phyloP scores from a whole-genome alignment of 148 eudicot species.

The Rhododendron simsii region DNA sequence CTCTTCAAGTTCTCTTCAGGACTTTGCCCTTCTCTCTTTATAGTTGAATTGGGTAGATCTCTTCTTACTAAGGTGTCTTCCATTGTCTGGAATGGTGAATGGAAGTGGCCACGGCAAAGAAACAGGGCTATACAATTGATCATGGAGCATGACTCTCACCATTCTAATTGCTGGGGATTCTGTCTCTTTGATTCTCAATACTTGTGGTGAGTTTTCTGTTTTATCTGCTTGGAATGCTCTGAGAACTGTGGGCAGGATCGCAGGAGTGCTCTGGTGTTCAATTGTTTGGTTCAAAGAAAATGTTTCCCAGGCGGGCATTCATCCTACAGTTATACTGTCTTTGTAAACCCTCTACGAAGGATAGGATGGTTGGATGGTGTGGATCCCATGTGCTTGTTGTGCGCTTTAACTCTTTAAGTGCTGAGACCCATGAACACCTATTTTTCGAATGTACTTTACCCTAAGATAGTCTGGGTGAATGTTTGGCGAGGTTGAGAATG shows the following conservation, averaged over 20 bases:
- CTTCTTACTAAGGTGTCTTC: neutral
- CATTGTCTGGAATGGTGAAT: neutral
- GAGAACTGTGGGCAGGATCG: neutral
- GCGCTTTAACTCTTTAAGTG: neutral
- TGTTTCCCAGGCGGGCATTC: neutral
- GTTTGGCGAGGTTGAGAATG: neutral
- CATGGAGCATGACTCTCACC: neutral
- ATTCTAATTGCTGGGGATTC: neutral
- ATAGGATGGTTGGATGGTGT: neutral
- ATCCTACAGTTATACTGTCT: neutral
- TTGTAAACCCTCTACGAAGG: neutral
- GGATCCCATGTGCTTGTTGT: neutral
- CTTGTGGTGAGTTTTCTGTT: neutral
- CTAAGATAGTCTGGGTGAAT: neutral
- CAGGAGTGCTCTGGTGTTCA: neutral
- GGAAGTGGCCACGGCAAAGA: neutral
- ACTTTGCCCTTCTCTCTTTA: neutral
- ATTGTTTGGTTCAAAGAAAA: neutral
- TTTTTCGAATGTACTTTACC: neutral
- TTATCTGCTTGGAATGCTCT: neutral
- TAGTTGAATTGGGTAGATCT: neutral
- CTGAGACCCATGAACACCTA: neutral
- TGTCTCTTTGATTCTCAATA: neutral
- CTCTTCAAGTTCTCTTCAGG: neutral
- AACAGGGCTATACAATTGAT: neutral